phyloP scores from a whole-genome alignment of 2,329 filamentous ascomycete species.

The Botrytis aclada region DNA sequence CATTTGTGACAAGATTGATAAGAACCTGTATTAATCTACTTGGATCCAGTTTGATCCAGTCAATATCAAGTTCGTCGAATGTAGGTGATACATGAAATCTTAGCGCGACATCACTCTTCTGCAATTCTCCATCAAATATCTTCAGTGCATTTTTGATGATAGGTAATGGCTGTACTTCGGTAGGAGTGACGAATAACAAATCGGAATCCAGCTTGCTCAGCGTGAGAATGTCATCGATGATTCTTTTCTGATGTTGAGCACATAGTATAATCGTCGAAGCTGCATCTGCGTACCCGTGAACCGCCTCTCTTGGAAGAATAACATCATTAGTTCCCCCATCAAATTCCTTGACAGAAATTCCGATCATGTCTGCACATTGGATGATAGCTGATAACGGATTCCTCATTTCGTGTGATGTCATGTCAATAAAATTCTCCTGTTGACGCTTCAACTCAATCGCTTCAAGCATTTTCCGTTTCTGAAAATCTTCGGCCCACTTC shows the following conservation, averaged over 20 bases:
- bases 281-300: conserved; percentile 64
- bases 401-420: conserved; percentile 68
- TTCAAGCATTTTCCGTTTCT: conserved; percentile 47
- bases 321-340: conserved; percentile 67
- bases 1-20: conserved; percentile 78
- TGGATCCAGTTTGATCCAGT: conserved; percentile 69
- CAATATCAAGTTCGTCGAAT: conserved; percentile 54
- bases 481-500: conserved; percentile 60
- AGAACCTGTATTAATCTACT: conserved; percentile 73
- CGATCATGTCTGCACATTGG: conserved; percentile 71
- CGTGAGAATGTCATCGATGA: conserved; percentile 65
- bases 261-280: conserved; percentile 80
- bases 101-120: conserved; percentile 65
- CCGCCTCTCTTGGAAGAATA: conserved; percentile 46
- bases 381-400: conserved; percentile 69
- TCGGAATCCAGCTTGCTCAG: conserved; percentile 69
- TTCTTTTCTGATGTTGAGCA: conserved; percentile 67
- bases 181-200: conserved; percentile 66
- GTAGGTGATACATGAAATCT: conserved; percentile 61
- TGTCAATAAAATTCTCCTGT: conserved; percentile 80
- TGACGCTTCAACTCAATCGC: conserved; percentile 60
- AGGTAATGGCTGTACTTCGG: conserved; percentile 64
- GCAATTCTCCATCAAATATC: conserved; percentile 75
- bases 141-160: conserved; percentile 67
- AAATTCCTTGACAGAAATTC: conserved; percentile 36